Base-by-base conservation (phyloP, 495 filamentous ascomycete genomes). In the Penicillium paxilli region DNA sequence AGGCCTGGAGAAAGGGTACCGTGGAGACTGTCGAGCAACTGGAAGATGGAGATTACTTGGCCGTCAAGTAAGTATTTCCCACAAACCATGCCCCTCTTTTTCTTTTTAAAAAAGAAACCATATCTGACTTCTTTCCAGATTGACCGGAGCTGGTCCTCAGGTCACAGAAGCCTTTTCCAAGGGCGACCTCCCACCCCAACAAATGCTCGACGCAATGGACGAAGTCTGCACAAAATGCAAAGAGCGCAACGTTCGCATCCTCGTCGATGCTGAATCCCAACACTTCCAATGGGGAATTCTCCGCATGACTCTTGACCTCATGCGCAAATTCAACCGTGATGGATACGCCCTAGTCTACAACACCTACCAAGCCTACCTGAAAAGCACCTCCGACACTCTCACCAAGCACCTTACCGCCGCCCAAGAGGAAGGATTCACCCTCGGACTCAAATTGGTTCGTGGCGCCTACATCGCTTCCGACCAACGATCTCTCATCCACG, bases 401-500 rank as follows among this genome's bases (percentile, higher is more conserved):
- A 76, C 79, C 7, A 58, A 58, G 4, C 88, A 96, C 60, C 78
- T 96, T 2, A 69, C 74, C 1, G 57, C 64, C 2, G 90, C 92
- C 1, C 57, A 73, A 12, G 55, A 80, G 38, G 85, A 90, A 38
- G 82, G 80, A 0, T 94, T 88, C 57, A 87, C 84, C 0, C 73
- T 96, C 2, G 92, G 92, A 8, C 79, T 93, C 9, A 97, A 97
- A 67, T 78, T 97, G 0, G 92, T 97, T 3, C 80, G 92, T 16
- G 92, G 92, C 12, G 92, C 92, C 2, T 97, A 96, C 66, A 76
- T 97, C 10, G 80, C 79, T n/a, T 79, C 80, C 2, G 92, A 96
- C 65, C 84, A 90, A 0, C 71, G 89, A 2, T 71, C 87, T 19
- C 70, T 90, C 20, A 89, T 96, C 55, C 85, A 88, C 61, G 83